A percentile compares a stretch with the other conserved stretches of the same genome.
Evolutionary conservation across 305 asterid genomes (phyloP).

Genomic region (Fraxinus dipetala): DNA sequence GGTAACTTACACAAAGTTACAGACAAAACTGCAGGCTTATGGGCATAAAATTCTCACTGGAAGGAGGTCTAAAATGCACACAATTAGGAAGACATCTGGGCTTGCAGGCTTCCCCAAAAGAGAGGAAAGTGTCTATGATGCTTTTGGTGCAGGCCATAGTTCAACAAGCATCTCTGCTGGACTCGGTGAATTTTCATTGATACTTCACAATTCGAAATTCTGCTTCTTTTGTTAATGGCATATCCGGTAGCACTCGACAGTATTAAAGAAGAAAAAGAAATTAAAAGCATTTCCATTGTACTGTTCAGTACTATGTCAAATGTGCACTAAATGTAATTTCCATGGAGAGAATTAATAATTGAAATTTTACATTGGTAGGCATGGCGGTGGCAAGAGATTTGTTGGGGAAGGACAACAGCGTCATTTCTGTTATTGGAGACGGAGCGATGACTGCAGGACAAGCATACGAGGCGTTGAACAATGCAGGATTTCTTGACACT

Average conservation of each 20-base stretch:
- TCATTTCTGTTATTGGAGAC: constrained; percentile 63
- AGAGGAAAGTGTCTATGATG: constrained; percentile 58
- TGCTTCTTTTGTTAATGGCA: neutral
- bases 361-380: constrained; percentile 20
- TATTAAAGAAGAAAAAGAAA: neutral
- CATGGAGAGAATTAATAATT: neutral
- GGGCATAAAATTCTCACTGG: constrained; percentile 69
- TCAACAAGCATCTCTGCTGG: constrained; percentile 76
- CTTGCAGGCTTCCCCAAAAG: constrained; percentile 64
- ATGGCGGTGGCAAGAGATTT: constrained; percentile 74
- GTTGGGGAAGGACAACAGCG: constrained; percentile 47
- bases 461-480: constrained; percentile 67
- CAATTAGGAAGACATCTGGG: constrained; percentile 57
- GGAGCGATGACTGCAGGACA: constrained; percentile 83
- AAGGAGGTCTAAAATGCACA: constrained; percentile 59
- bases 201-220: neutral
- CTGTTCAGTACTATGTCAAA: neutral
- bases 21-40: constrained; percentile 36
- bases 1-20: neutral
- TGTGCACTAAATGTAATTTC: neutral
- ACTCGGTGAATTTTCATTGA: constrained; percentile 33
- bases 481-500: constrained; percentile 64
- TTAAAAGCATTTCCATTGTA: neutral
- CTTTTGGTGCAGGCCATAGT: constrained; percentile 77
- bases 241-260: neutral